A percentile compares a stretch with the other conserved stretches of the same genome.
Evolutionary conservation across 2,329 filamentous ascomycete genomes (phyloP).

Genomic region (Myriosclerotinia scirpicola): DNA sequence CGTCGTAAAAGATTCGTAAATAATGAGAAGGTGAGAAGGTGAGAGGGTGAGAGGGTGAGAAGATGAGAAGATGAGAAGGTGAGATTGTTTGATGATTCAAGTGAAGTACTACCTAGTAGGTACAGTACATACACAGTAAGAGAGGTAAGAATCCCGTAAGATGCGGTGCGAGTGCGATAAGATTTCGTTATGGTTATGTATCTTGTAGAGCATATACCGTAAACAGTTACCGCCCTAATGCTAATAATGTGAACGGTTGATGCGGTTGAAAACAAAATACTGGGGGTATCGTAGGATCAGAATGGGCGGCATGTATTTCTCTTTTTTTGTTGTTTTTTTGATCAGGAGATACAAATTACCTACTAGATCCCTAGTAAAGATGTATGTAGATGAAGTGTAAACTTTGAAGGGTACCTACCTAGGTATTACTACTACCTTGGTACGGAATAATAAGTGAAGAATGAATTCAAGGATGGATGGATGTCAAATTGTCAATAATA

Average conservation of each 20-base stretch:
- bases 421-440: no score
- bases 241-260: constrained; percentile 10
- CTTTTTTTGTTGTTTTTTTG: neutral
- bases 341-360: constrained; percentile 8
- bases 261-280: constrained; percentile 10
- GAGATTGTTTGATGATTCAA: neutral
- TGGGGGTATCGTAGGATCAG: constrained; percentile 10
- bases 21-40: neutral
- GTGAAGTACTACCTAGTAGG: neutral
- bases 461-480: no score
- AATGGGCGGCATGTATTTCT: constrained; percentile 1
- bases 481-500: no score
- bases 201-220: constrained; percentile 4
- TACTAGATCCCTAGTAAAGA: no score
- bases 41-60: neutral
- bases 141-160: no score
- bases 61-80: no score
- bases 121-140: neutral
- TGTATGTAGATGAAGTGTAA: no score
- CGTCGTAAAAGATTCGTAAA: neutral
- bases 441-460: neutral
- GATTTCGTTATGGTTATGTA: neutral
- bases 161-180: constrained; percentile 6
- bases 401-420: neutral
- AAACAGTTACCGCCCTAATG: neutral